Base-by-base conservation (phyloP, 2,329 filamentous ascomycete genomes). In the Paradendryphiella salina region DNA sequence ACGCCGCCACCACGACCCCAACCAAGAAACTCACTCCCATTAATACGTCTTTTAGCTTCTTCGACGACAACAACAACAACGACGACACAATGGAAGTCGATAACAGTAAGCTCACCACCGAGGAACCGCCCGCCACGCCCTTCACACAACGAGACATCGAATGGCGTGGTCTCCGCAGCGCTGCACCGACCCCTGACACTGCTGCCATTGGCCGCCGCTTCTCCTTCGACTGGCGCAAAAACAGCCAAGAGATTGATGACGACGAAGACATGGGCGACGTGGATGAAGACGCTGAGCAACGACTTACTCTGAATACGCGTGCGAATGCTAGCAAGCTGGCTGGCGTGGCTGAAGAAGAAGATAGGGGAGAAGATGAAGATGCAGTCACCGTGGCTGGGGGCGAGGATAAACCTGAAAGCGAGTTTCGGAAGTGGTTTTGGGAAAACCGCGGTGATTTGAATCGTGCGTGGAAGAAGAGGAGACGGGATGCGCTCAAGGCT, bases 141-240 rank as follows among this genome's bases (percentile, higher is more conserved):
- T 96, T 85, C 70, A 90, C 89, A 0, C 85, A 86, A 56, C 83
- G 86, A 60, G 93, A 97, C 60, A 78, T 93, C 23, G 86, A 90
- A 61, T 84, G 79, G 75, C 83, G 91, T 55, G 83, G 82, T 42
- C 69, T 89, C n/a, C 83, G 94, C 48, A 96, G 91, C 69, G 91
- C 91, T 5, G 94, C 94, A 2, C 94, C 94, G 0, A 99, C 94
- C 0, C 94, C 94, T 0, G 94, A 99, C 68, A 97, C 94, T 0
- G 90, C 90, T 1, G 85, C 91, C 52, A 85, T 89, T 1, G 85
- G 79, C 33, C 83, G 84, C 21, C 80, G 78, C 49, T 86, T 87
- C 65, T 79, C 56, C 78, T 86, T 80, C 33, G 75, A 58, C 36
- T 74, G 70, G 70, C 60, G 68, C 31, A 66, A 65, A n/a, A 58